Base-by-base conservation (phyloP, 2,329 filamentous ascomycete genomes). In the Proliferodiscus dingleyae region DNA sequence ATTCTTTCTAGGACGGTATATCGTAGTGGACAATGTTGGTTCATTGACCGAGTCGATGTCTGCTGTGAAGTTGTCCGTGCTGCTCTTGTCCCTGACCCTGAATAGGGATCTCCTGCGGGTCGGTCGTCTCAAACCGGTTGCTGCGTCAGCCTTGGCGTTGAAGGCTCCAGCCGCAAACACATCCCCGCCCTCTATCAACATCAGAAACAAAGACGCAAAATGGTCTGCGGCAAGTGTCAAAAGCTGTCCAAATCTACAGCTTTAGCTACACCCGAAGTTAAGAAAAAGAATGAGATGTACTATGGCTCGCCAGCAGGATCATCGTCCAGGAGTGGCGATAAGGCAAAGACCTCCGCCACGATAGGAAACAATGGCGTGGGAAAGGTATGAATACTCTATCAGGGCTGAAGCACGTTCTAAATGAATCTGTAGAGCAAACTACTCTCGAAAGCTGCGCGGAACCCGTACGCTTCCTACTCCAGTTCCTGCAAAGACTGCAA, bases 211-310 rank as follows among this genome's bases (percentile, higher is more conserved):
- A n/a, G 22, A 39, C 24, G 29, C 50, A 67, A 53, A 40, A 82
- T 83, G 80, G 80, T 84, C 47, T 84, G 80, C 68, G 65, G 71
- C 52, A 83, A 80, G 66, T 84, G 80, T 56, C 72, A 80, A 57
- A 81, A 80, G 63, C 72, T 77, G 43, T 67, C 74, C 45, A 79
- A 79, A 63, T 68, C 72, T 43, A 83, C 80, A 11, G 71, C 75
- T 10, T 73, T 84, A 46, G 79, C 77, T 50, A 84, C 80, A 0
- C 80, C 80, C 0, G 75, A 71, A 22, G 80, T 84, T 51, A 84
- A 83, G 66, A 80, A 79, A 67, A 83, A 80, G 70, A 78, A 66
- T 59, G 80, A 84, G 42, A 79, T 83, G 67, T 83, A 83, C 63
- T 75, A 79, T 57, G 80, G 80, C 38, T 83, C 79, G 2, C 65